Conservation (phyloP, 2,329 filamentous ascomycete species). For the Exophiala lecanii-corni region DNA sequence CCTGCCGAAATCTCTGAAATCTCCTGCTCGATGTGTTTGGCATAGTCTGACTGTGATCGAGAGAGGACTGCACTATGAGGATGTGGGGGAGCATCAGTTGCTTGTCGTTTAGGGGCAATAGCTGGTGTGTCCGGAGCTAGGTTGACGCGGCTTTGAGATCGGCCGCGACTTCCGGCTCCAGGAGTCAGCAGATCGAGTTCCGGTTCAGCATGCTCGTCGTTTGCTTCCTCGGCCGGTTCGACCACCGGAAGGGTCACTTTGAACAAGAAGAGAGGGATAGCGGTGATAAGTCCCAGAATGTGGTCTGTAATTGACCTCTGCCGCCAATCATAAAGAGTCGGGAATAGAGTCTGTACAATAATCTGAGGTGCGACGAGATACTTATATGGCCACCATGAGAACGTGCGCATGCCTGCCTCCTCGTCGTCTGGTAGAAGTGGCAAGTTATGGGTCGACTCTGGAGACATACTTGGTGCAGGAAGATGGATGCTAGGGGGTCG, state of each 20-base stretch:
- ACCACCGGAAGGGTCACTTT: constrained; percentile 89
- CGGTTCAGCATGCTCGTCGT: constrained; percentile 45
- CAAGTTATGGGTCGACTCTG: constrained; percentile 38
- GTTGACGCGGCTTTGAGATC: constrained; percentile 28
- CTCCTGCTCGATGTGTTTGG: constrained; percentile 32
- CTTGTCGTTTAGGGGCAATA: constrained; percentile 21
- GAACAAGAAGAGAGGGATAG: constrained; percentile 85
- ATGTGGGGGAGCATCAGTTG: constrained; percentile 10
- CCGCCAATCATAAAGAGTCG: constrained; percentile 76
- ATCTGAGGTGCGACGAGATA: constrained; percentile 67
- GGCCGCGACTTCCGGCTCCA: constrained; percentile 11
- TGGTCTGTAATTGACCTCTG: constrained; percentile 83
- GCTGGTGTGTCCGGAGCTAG: constrained; percentile 37
- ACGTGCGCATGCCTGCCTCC: constrained; percentile 36
- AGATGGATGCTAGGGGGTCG: constrained; percentile 54
- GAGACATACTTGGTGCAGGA: constrained; percentile 48
- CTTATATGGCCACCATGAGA: constrained; percentile 77
- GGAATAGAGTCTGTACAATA: constrained; percentile 72
- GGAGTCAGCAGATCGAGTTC: constrained; percentile 26
- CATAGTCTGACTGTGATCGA: constrained; percentile 36
- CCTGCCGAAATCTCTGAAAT: constrained; percentile 32
- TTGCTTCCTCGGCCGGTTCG: constrained; percentile 59
- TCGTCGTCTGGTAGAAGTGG: constrained; percentile 37
- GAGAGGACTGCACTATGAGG: constrained; percentile 16
- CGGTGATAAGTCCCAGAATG: constrained; percentile 72